Percentiles rank a stretch among this genome's conserved stretches.
These are phyloP conservation scores for Corymbia maculata DNA, from an alignment of 345 rosid genomes.

Conservation along the genomic window DNA sequence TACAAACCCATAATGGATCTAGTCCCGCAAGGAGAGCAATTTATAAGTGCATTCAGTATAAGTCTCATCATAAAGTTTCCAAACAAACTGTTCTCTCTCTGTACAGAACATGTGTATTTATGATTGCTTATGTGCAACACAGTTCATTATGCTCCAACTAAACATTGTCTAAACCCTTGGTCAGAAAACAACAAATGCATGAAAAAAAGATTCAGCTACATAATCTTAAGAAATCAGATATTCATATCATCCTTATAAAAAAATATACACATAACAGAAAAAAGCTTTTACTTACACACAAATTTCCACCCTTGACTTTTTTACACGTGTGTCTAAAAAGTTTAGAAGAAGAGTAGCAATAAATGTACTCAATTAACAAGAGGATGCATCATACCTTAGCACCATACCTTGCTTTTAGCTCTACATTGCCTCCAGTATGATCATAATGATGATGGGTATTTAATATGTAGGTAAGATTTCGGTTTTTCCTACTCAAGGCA, in stretches of 20 bases:
- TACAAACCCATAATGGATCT: neutral
- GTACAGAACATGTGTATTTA: neutral
- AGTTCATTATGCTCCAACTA: neutral
- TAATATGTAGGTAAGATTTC: slow-evolving; percentile 82
- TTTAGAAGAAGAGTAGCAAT: neutral
- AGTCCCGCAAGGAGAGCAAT: neutral
- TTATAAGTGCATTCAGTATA: neutral
- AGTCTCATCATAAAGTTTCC: neutral
- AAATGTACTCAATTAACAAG: neutral
- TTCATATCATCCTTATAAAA: neutral
- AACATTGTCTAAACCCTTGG: neutral
- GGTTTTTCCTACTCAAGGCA: slow-evolving; percentile 68
- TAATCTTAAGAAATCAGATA: neutral
- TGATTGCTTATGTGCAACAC: neutral
- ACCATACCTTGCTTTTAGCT: slow-evolving; percentile 92
- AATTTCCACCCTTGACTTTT: neutral
- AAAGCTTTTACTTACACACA: neutral
- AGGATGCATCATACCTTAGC: slow-evolving; percentile 71
- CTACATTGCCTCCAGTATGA: slow-evolving; percentile 85
- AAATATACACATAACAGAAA: neutral
- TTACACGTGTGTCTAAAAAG: neutral
- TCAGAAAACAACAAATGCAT: neutral
- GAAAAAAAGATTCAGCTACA: neutral
- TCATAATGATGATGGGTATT: slow-evolving; percentile 96
- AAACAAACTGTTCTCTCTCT: neutral